A percentile compares a stretch with the other conserved stretches of the same genome.
These are phyloP conservation scores for Heterobasidion occidentale DNA, from an alignment of 1,284 basidiomycete species.

Conservation along the genomic window DNA sequence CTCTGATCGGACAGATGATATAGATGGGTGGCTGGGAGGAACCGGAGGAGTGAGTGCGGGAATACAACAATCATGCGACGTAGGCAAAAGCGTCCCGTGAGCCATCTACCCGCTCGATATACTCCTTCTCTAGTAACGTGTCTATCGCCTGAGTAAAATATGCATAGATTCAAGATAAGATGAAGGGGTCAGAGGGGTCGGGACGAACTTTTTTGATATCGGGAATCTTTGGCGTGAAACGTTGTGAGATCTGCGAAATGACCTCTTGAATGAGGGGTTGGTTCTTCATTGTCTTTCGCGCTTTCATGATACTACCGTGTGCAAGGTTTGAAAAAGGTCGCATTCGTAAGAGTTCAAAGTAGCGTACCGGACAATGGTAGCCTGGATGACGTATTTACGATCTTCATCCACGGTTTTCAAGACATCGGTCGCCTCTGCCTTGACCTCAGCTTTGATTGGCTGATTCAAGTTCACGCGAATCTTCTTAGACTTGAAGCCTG, in stretches of 20 bases:
- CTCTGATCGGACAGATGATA: not conserved
- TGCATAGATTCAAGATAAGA: conserved; percentile 1
- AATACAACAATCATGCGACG: conserved; percentile 41
- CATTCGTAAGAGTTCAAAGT: not conserved
- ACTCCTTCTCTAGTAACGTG: conserved; percentile 94
- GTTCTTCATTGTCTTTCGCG: conserved; percentile 96
- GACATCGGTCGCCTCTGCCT: conserved; percentile 87
- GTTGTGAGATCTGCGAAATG: conserved; percentile 82
- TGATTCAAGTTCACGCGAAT: conserved; percentile 91
- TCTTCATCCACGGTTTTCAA: conserved; percentile 97
- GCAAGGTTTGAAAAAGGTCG: not conserved
- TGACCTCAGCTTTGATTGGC: conserved; percentile 92
- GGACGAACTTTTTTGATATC: conserved; percentile 80
- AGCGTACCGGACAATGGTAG: conserved; percentile 89
- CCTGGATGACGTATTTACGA: conserved; percentile 94
- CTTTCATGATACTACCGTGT: conserved; percentile 87
- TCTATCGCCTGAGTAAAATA: conserved; percentile 76
- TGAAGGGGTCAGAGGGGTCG: not conserved
- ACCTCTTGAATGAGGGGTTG: conserved; percentile 92
- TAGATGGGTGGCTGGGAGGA: not conserved
- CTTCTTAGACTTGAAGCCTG: conserved; percentile 97
- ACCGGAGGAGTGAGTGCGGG: conserved; percentile 1
- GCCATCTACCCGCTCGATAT: conserved; percentile 88
- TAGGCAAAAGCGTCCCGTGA: conserved; percentile 75
- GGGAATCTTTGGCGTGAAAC: conserved; percentile 85